Evolutionary conservation across 805 yeast genomes (phyloP).

Genomic region (Saccharomycopsis lassenensis): DNA sequence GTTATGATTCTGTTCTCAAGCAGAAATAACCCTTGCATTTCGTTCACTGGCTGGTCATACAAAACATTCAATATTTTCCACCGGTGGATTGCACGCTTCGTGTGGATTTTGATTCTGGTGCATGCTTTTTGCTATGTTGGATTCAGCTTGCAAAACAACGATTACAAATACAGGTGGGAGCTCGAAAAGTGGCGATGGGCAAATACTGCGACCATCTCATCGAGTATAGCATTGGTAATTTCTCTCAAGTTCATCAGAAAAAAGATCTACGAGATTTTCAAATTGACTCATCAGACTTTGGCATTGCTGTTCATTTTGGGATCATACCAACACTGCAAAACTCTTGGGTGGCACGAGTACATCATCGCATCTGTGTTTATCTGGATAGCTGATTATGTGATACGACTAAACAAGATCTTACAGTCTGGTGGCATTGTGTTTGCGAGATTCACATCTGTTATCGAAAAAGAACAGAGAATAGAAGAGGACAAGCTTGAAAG

Average conservation of each 20-base stretch:
- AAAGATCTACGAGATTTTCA: constrained; percentile 35
- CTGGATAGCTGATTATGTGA: constrained; percentile 33
- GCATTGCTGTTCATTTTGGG: constrained; percentile 33
- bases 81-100: constrained; percentile 32
- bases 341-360: constrained; percentile 34
- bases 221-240: constrained; percentile 22
- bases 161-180: constrained; percentile 28
- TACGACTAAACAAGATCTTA: constrained; percentile 27
- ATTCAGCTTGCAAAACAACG: constrained; percentile 27
- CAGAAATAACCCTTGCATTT: constrained; percentile 25
- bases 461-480: constrained; percentile 2
- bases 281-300: constrained; percentile 32
- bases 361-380: constrained; percentile 27
- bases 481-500: not conserved
- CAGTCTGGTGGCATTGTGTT: constrained; percentile 22
- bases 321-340: constrained; percentile 36
- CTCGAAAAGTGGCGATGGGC: constrained; percentile 35
- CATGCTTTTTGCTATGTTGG: constrained; percentile 31
- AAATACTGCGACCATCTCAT: constrained; percentile 26
- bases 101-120: constrained; percentile 27
- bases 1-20: constrained; percentile 27
- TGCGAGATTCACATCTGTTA: constrained; percentile 20
- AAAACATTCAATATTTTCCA: constrained; percentile 28
- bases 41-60: constrained; percentile 27
- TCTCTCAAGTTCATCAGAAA: constrained; percentile 27